Evolutionary conservation across 768 basidiomycete genomes (phyloP), one percentile per base, ranked within the genome.

Genomic region (Suillus variegatus): DNA sequence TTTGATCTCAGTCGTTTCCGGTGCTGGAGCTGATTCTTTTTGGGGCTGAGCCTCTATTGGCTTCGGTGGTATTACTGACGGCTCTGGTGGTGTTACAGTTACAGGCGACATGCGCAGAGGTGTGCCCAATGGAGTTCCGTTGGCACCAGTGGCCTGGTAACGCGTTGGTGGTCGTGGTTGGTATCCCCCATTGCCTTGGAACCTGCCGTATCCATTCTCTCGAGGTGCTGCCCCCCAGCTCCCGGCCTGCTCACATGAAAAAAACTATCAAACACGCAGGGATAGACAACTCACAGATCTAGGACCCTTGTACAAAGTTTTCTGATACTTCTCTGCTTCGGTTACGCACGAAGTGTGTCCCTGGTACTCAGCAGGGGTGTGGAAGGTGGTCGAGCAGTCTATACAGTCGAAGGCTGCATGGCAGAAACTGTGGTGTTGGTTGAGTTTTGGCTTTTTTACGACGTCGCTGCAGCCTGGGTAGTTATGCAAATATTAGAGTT

Each of bases 301-400:
- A 1, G 87, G 84, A 10, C 92, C 94, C 72, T 91, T 94, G 75
- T 95, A 96, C 64, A 95, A 74, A 60, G 83, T 79, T 77, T 94
- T 94, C 80, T 97, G 87, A 73, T 97, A 97, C 75, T 97, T 97
- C 77, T 97, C 93, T 3, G 93, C 95, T 77, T 97, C 95, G 66
- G 85, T 88, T 52, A 97, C 88, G 75, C 95, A 97, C 38, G 85
- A 81, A 12, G 91, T 95, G 74, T 97, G 92, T 0, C 78, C 80
- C 77, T 93, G 94, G 82, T 88, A 97, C 66, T 94, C 87, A 10
- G 82, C 81, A 3, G 93, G 92, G 8, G 84, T 83, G 32, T 85
- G 79, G 78, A 97, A 97, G 0, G 92, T 91, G 60, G 83, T 90
- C n/a, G 88, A 90, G 77, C 95, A 97, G 73, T 97, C 95, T 73